A percentile compares a stretch with the other conserved stretches of the same genome.
phyloP scores from a whole-genome alignment of 192 early-diverging fungal species.

The Linnemannia zychae region DNA sequence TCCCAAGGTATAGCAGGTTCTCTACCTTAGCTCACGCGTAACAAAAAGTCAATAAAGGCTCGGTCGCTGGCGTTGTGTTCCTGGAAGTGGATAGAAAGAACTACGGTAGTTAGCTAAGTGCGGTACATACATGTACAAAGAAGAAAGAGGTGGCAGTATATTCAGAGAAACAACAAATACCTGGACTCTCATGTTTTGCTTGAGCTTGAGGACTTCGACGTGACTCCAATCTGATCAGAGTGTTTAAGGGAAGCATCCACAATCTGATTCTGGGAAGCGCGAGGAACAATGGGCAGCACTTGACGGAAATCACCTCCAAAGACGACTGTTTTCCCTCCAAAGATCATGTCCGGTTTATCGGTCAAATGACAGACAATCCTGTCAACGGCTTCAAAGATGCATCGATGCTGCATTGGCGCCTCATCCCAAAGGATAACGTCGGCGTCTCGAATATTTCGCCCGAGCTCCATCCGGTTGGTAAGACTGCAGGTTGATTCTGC shows the following conservation, averaged over 20 bases:
- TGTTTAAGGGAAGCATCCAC: conserved; percentile 21
- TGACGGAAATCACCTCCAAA: conserved; percentile 54
- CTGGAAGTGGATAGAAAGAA: too few relatives aligned
- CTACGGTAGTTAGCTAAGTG: too few relatives aligned
- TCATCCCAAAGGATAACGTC: conserved; percentile 57
- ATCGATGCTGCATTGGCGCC: conserved; percentile 32
- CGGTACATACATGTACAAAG: too few relatives aligned
- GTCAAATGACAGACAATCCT: conserved; percentile 19
- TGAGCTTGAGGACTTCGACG: conserved; percentile 20
- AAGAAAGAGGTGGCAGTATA: too few relatives aligned
- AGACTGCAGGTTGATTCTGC: conserved; percentile 21
- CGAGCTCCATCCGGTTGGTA: neutral
- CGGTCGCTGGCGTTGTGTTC: neutral
- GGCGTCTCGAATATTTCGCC: neutral
- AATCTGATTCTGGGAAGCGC: conserved; percentile 15
- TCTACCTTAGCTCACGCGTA: conserved; percentile 14
- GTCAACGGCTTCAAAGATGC: conserved; percentile 42
- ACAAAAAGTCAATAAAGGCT: conserved; percentile 21
- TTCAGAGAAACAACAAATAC: too few relatives aligned
- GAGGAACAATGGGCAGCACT: conserved; percentile 21
- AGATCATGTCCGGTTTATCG: neutral
- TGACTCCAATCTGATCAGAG: conserved; percentile 23
- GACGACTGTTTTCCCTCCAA: conserved; percentile 26
- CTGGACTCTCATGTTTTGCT: conserved; percentile 23
- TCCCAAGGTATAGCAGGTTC: conserved; percentile 11